Conservation (phyloP, 805 yeast species). For the Kuraishia hungarica region DNA sequence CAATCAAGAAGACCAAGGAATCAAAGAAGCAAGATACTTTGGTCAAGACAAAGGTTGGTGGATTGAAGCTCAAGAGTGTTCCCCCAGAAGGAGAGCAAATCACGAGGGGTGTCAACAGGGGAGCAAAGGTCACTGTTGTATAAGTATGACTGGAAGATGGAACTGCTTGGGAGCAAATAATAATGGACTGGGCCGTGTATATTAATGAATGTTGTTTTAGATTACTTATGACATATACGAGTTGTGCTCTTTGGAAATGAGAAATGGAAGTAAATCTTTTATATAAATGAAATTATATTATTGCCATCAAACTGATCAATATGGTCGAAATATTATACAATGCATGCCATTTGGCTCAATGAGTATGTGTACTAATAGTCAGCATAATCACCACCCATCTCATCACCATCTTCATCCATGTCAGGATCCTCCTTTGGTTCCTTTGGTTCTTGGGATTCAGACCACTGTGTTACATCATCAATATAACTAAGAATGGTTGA, state of each 20-base stretch:
- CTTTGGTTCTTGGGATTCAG: constrained; percentile 92
- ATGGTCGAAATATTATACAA: not conserved
- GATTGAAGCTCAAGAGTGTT: not conserved
- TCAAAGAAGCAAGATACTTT: not conserved
- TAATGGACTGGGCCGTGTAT: too few relatives aligned
- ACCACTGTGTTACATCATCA: constrained; percentile 98
- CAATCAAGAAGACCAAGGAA: not conserved
- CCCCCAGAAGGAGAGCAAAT: not conserved
- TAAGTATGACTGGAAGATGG: not conserved
- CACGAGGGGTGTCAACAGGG: not conserved
- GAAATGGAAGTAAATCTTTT: too few relatives aligned
- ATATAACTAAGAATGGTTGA: constrained; percentile 81
- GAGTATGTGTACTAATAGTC: not conserved
- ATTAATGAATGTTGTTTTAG: not conserved
- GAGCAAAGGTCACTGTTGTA: not conserved
- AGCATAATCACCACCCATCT: not conserved
- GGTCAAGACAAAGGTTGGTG: not conserved
- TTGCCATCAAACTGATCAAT: not conserved
- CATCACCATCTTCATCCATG: constrained; percentile 42
- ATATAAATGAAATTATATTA: not conserved
- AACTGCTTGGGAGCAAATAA: not conserved
- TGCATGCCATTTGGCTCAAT: not conserved
- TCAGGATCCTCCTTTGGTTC: constrained; percentile 80
- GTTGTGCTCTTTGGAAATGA: too few relatives aligned
- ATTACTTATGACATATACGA: too few relatives aligned